Evolutionary conservation across 768 basidiomycete genomes (phyloP), one percentile per base, ranked within the genome.

Genomic region (Boletus reticuloceps): DNA sequence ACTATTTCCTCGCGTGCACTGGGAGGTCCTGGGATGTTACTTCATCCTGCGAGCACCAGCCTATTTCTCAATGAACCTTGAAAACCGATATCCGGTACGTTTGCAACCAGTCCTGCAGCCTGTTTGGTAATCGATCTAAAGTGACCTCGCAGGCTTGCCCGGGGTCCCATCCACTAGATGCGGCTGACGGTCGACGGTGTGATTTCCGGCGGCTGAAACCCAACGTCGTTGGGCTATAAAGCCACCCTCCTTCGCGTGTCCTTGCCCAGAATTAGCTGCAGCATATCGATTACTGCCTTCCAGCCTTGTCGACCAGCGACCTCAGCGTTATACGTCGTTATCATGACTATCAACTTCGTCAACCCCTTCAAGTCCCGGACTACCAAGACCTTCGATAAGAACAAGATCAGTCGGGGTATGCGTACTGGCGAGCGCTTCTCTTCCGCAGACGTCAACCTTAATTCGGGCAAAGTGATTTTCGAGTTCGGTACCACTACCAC

Each of bases 111-210:
- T 43, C 59, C 12, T 22, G 5, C 3, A 4, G 41, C 9, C 22
- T 17, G 36, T 12, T 36, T 34, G 12, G 16, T 34, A 20, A 40
- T 50, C 20, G 47, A 44, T 41, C 8, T 13, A 8, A 10, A 29
- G 49, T 29, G 22, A 22, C 20, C 14, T 56, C 38, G 39, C 41
- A 39, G 53, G 41, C 39, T 32, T 9, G 49, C 59, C 50, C 32
- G 20, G 11, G 39, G 5, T 53, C 10, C 41, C 50, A 11, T 22
- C 20, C n/a, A 0, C 8, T 34, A 9, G 36, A 12, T 25, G 56
- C 13, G 60, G 63, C 60, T 62, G 60, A 62, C 56, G 27, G 55
- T 63, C 53, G 20, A 16, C 59, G 1, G 51, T 29, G 32, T 22
- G 53, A 47, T 44, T 20, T 6, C 16, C 14, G 29, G 55, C 47